Evolutionary conservation across 2,329 filamentous ascomycete genomes (phyloP), one percentile per base, ranked within the genome.

Genomic region (Colletotrichum brevisporum): DNA sequence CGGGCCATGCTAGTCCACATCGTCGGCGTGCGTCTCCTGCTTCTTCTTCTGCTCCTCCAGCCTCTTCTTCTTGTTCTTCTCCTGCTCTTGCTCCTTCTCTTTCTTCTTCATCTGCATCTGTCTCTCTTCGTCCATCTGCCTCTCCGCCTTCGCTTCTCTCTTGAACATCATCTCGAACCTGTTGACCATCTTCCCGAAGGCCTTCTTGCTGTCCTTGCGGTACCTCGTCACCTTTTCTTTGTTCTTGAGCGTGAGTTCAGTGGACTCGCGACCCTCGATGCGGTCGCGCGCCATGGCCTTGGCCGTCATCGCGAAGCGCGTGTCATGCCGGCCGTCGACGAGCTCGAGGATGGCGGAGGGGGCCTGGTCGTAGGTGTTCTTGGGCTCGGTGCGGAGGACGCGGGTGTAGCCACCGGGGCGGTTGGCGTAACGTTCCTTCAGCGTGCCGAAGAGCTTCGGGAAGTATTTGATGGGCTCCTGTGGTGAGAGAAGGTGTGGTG

Each of bases 351-450:
- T 95, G 24, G 96, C 95, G 41, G 92, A 95, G 72, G 91, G 89
- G 9, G 93, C 95, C 83, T 98, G 94, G 80, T 98, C 95, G 79
- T 86, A 86, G 76, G 89, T 88, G 80, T 95, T 94, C 76, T 92
- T 89, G 66, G 96, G 93, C 82, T 98, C 95, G 73, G 97, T 94
- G 74, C 94, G 93, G 55, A 98, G 89, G 12, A 99, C 93, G 51
- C 96, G 93, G 18, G 96, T 99, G 86, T 98, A 99, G 64, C 96
- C 96, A 71, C 96, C 96, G 1, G 93, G 92, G 56, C 96, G 90
- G 62, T 86, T 78, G 53, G 87, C 83, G 82, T 98, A 99, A 75
- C 96, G 92, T 78, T 90, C 84, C 74, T 92, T 89, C 71, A 99
- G 89, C 73, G 91, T 88, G 63, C 92, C 92, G 81, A 98, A 97